These are phyloP conservation scores for Kluyveromyces sp. DNA, from an alignment of 1,139 yeast genomes.

Conservation along the genomic window DNA sequence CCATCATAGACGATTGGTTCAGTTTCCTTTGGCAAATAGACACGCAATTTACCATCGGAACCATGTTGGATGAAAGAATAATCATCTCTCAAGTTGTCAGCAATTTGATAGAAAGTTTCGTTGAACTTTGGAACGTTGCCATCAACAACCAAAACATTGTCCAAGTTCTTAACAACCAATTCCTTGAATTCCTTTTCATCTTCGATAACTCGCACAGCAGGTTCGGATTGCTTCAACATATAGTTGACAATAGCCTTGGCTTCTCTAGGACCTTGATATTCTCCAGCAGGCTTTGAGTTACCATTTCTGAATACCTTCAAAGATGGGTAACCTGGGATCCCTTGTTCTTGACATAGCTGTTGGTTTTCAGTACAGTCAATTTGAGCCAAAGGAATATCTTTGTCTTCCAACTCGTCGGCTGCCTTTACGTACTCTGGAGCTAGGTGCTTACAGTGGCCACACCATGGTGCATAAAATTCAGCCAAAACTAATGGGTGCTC, in stretches of 20 bases:
- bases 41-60: conserved; percentile 26
- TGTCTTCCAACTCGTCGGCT: conserved; percentile 61
- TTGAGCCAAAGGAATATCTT: conserved; percentile 75
- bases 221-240: conserved; percentile 78
- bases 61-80: conserved; percentile 47
- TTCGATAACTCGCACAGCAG: conserved; percentile 57
- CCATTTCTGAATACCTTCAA: conserved; percentile 74
- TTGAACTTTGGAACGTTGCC: conserved; percentile 20
- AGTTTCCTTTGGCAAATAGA: conserved; percentile 20
- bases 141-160: conserved; percentile 19
- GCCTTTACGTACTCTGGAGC: conserved; percentile 90
- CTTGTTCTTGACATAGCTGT: conserved; percentile 67
- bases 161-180: conserved; percentile 8
- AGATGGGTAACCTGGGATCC: conserved; percentile 87
- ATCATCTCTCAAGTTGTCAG: conserved; percentile 46
- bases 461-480: conserved; percentile 99
- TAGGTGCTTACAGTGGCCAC: conserved; percentile 94
- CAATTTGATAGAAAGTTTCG: conserved; percentile 21
- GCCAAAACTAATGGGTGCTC: conserved; percentile 79
- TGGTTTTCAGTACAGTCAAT: conserved; percentile 87
- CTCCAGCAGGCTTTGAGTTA: conserved; percentile 38
- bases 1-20: conserved; percentile 40
- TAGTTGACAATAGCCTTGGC: conserved; percentile 68
- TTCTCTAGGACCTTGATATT: conserved; percentile 79
- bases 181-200: conserved; percentile 50